phyloP scores from a whole-genome alignment of 768 basidiomycete species.

The Lentinula sp. region DNA sequence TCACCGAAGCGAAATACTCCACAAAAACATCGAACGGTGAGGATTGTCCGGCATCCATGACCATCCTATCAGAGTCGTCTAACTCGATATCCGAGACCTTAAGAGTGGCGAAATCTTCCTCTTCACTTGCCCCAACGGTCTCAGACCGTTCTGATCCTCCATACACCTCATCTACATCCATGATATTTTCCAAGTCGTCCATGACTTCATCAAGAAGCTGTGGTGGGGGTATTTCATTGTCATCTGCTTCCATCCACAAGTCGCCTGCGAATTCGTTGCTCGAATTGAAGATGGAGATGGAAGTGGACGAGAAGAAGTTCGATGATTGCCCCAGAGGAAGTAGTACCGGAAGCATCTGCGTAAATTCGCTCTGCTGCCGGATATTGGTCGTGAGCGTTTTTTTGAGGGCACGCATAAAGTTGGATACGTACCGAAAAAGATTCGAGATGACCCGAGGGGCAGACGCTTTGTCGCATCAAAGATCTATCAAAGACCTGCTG shows the following conservation, averaged over 20 bases:
- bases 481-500: background rate
- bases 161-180: constrained; percentile 1
- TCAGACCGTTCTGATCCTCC: background rate
- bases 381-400: background rate
- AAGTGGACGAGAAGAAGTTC: background rate
- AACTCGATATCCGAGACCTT: background rate
- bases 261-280: background rate
- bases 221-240: background rate
- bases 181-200: background rate
- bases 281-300: background rate
- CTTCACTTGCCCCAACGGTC: background rate
- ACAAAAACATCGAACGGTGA: background rate
- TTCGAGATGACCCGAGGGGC: background rate
- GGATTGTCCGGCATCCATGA: background rate
- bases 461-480: background rate
- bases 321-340: background rate
- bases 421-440: background rate
- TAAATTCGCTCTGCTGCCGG: background rate
- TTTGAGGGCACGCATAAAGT: background rate
- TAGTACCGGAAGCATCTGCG: background rate
- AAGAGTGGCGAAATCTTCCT: background rate
- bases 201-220: background rate
- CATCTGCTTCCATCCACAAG: background rate
- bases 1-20: background rate
- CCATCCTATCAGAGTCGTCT: background rate